Conservation (phyloP, 805 yeast species). For the Helenozyma baotianmanensis region DNA sequence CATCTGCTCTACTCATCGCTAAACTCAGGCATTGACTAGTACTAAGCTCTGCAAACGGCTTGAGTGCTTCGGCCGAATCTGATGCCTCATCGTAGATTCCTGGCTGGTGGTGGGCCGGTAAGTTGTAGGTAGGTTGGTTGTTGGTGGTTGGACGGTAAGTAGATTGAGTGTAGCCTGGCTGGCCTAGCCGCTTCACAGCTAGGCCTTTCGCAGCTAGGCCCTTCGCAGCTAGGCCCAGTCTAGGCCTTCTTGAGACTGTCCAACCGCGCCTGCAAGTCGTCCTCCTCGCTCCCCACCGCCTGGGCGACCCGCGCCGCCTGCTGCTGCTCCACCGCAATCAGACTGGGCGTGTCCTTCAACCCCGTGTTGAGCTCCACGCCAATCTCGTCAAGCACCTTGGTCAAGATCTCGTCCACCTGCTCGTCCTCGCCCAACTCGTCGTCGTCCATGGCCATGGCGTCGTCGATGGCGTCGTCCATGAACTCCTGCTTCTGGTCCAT, state of each 20-base stretch:
- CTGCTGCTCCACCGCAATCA: slow-evolving; percentile 21
- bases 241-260: slow-evolving; percentile 78
- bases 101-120: too few relatives aligned
- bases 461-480: slow-evolving; percentile 98
- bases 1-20: too few relatives aligned
- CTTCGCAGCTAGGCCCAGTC: too few relatives aligned
- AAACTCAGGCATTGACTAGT: too few relatives aligned
- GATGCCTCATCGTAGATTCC: too few relatives aligned
- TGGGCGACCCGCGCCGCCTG: slow-evolving; percentile 42
- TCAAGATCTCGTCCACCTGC: slow-evolving; percentile 86
- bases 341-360: slow-evolving; percentile 44
- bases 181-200: too few relatives aligned
- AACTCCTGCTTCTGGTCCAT: slow-evolving; percentile 99
- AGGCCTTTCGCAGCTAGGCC: too few relatives aligned
- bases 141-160: too few relatives aligned
- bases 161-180: too few relatives aligned
- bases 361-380: slow-evolving; percentile 73
- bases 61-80: too few relatives aligned
- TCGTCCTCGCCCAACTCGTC: slow-evolving; percentile 74
- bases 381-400: slow-evolving; percentile 90
- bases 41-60: too few relatives aligned
- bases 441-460: slow-evolving; percentile 84
- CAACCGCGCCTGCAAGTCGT: slow-evolving; percentile 83
- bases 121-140: too few relatives aligned
- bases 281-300: slow-evolving; percentile 59